Evolutionary conservation across 192 early-diverging fungal species (phyloP), one percentile per base, ranked within the genome.

Genomic region (Backusella sp.): DNA sequence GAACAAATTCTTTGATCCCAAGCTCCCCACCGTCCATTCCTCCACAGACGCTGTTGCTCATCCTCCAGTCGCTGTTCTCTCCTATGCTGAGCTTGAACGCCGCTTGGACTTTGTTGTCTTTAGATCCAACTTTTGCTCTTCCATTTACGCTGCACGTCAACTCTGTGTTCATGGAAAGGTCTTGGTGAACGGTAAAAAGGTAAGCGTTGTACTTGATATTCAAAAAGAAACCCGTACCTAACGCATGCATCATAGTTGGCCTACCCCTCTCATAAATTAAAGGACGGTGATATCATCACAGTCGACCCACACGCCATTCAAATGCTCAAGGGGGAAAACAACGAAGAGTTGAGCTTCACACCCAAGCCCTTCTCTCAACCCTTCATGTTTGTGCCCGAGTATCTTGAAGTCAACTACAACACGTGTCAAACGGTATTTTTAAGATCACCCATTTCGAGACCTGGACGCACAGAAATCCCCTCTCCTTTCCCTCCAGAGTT

Each of bases 341-440:
- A 78, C n/a, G 77, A 82, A 4, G 84, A 86, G 53, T 85, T 93
- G 32, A 84, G 84, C 19, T 94, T 92, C 77, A 82, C 78, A n/a
- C 87, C 91, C 14, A 87, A 82, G 36, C 89, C 89, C 17, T 99
- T 93, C 81, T 89, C 91, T 81, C 92, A 94, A 79, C 96, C 98
- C 12, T 97, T 93, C 88, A 92, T 99, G 90, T 99, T 97, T 80
- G 88, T 97, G 21, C 98, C 98, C 8, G 91, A 95, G 67, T 99
- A 99, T 82, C 91, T 99, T 32, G 98, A 99, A 86, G 96, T 99
- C 66, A 93, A 96, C 86, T 99, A 96, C 86, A 92, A 93, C 81
- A 96, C 93, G 7, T 97, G 96, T 90, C 94, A 93, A 36, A 86
- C 90, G 1, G 90, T 96, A 59, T 96, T 96, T 78, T 83, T 99